These are phyloP conservation scores for Hirsutella minnesotensis DNA, from an alignment of 2,329 filamentous ascomycete species.

Conservation along the genomic window DNA sequence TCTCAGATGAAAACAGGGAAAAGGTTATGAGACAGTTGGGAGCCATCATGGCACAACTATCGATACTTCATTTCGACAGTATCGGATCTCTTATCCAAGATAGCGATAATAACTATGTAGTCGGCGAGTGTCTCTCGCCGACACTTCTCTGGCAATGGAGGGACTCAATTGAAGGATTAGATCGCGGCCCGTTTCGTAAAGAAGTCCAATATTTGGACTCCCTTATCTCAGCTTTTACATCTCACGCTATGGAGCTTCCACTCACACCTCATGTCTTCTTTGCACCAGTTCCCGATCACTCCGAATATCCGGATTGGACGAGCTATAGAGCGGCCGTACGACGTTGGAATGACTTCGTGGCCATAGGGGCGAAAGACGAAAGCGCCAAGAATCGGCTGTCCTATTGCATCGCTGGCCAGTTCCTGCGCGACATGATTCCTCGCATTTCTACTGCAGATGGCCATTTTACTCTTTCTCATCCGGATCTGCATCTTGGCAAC, in stretches of 20 bases:
- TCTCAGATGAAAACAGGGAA: slow-evolving; percentile 11
- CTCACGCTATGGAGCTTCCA: too few relatives aligned
- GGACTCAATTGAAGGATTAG: too few relatives aligned
- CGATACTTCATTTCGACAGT: too few relatives aligned
- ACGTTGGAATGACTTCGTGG: slow-evolving; percentile 9
- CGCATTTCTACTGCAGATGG: slow-evolving; percentile 2
- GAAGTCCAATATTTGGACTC: too few relatives aligned
- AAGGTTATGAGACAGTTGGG: slow-evolving; percentile 17
- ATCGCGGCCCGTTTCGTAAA: too few relatives aligned
- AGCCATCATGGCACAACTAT: slow-evolving; percentile 9
- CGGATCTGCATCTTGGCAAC: slow-evolving; percentile 13
- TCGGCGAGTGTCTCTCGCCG: too few relatives aligned
- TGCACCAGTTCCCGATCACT: neutral
- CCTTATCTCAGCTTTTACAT: too few relatives aligned
- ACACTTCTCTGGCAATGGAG: too few relatives aligned
- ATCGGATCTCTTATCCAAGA: too few relatives aligned
- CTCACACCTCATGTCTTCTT: too few relatives aligned
- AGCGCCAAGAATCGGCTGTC: slow-evolving; percentile 8
- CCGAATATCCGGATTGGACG: slow-evolving; percentile 6
- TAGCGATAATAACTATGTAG: too few relatives aligned
- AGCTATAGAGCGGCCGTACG: slow-evolving; percentile 6
- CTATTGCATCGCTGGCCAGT: slow-evolving; percentile 7
- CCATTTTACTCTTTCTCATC: slow-evolving; percentile 12
- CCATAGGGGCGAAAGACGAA: slow-evolving; percentile 4
- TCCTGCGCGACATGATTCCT: slow-evolving; percentile 8